Evolutionary conservation across 2,329 filamentous ascomycete genomes (phyloP), one percentile per base, ranked within the genome.

Genomic region (Pseudogymnoascus sp.): DNA sequence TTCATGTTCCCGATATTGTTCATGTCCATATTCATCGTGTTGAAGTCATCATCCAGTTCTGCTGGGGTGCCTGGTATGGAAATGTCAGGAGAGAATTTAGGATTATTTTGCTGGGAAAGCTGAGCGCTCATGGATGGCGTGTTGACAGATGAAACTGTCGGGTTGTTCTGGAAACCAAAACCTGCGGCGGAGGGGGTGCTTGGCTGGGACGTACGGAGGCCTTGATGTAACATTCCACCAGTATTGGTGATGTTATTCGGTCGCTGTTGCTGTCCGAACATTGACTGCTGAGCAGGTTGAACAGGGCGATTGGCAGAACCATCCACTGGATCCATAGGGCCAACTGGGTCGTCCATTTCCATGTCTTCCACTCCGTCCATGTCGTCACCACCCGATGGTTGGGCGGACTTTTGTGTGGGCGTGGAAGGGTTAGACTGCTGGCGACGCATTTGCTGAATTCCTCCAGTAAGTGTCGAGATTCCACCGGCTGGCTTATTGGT

Each of bases 111-210:
- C 60, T 80, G 82, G 65, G 86, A 79, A 55, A 55, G 87, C 66
- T 92, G 88, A 1, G 91, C 91, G 64, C 89, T 89, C 63, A 97
- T 81, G 0, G 92, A 96, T 0, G 93, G 93, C 0, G 93, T 97
- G 74, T 97, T 97, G 62, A 97, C 93, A 3, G 92, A 97, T 2
- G 94, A 99, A 15, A 97, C 93, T 1, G 92, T 97, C 13, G 93
- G 93, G 74, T 97, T 97, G 74, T 96, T 91, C 73, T 92, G 89
- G 67, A 96, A 86, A 59, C 87, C 87, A 70, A 93, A 91, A 69
- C 82, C 86, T 55, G 88, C 84, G 27, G 90, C 82, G 33, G 88
- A 87, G 2, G 93, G 93, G 0, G 93, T 97, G 3, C 90, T 86
- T 1, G 92, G 93, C 66, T 92, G 91, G 4, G 92, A 95, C 8